Base-by-base conservation (phyloP, 108 stramenopile genomes). In the Fragilaria crotonensis region DNA sequence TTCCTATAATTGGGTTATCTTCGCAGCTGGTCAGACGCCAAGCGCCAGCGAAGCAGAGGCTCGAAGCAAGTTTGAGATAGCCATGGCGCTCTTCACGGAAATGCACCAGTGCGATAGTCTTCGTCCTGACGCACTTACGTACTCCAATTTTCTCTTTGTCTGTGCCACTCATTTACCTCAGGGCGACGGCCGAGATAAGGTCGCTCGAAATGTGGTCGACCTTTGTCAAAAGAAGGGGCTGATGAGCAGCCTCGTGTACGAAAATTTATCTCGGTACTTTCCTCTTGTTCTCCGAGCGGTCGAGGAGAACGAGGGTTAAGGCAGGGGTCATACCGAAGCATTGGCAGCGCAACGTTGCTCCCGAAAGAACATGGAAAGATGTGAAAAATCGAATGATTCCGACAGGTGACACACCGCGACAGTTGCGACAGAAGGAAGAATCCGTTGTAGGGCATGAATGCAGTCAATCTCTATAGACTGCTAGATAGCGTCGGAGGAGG, bases 1-100 rank as follows among this genome's bases (percentile, higher is more conserved):
- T 65, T 72, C 79, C 1, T 80, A 78, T 77, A 84, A 66, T 25
- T 58, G 45, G 57, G 65, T 66, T 47, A 56, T 64, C 23, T 46
- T 56, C 26, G 45, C 32, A 0, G 63, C 63, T 14, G 45, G 30
- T 26, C 36, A 11, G 14, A 32, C 57, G 11, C 17, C 36, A 20
- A 3, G 30, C 18, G 14, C n/a, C 30, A 44, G 29, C 3, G 11
- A 26, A 33, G 25, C 11, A 30, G 19, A 50, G 9, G 50, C 45
- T 20, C 44, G 29, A 1, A 33, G 58, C 26, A 44, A 30, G 0
- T 64, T 71, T 46, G 45, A 54, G 1, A 27, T 59, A 1, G 63
- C 63, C 18, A 22, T 71, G 30, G 46, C n/a, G 4, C 29, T 27
- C 5, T 71, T 71, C 59, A 59, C 54, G 50, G 28, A 19, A 28